Base-by-base conservation (phyloP, 495 filamentous ascomycete genomes). In the Evernia prunastri region DNA sequence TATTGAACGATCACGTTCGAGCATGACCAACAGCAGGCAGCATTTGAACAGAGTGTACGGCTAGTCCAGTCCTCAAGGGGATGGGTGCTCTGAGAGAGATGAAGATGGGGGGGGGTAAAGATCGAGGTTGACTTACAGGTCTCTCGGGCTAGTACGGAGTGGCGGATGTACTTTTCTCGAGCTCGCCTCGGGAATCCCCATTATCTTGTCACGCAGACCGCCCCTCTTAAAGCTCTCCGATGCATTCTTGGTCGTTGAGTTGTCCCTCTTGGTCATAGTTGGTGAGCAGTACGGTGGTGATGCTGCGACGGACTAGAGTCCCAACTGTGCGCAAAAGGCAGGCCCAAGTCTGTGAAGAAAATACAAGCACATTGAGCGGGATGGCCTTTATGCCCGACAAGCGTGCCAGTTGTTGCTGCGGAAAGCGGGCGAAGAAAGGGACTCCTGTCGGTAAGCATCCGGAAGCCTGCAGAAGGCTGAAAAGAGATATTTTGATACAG, bases 201-300 rank as follows among this genome's bases (percentile, higher is more conserved):
- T 77, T 33, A 81, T 70, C 8, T 76, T 81, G 36, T 78, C 77
- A 57, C 73, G 66, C 64, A 71, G 77, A 67, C 78, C 79, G 54
- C 72, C 69, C 45, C 70, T 72, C 37, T 72, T 77, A 35, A 78
- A 76, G 72, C 76, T 78, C 60, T 72, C 78, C 13, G 79, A 79
- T 62, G 73, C 79, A 71, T 79, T 75, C 53, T 78, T 73, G 36
- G 58, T 53, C 33, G 62, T 59, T 25, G 59, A 60, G 29, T 42
- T 29, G 27, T 69, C 65, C 53, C 62, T 65, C 61, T 67, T 69
- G 51, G 65, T 67, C 67, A 69, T 69, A 27, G 65, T 62, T n/a
- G 64, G 36, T 27, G 60, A 33, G 29, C 11, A 33, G 29, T n/a
- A n/a, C 27, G 31, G 29, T 18, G 67, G 47, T 63, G 43, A 63